phyloP scores from a whole-genome alignment of 371 early-diverging fungal genomes.

The Phascolomyces articulosus region DNA sequence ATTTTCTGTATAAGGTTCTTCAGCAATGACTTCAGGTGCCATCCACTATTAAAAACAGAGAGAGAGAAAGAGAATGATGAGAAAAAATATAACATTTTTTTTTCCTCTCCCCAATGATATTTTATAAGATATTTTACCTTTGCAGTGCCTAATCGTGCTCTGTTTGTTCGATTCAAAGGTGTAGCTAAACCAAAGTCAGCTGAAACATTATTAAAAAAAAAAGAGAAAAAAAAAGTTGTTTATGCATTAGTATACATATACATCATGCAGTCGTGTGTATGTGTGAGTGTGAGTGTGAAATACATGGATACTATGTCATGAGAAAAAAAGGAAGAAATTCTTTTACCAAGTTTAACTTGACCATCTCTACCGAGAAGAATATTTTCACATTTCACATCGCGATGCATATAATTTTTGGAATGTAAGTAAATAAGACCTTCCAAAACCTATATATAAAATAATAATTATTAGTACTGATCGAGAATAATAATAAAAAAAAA shows the following conservation, averaged over 20 bases:
- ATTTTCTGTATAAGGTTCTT: conserved; percentile 40
- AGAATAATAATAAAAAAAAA: background rate
- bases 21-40: conserved; percentile 55
- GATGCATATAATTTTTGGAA: conserved; percentile 52
- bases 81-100: too few species aligned
- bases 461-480: background rate
- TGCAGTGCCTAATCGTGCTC: conserved; percentile 44
- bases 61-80: background rate
- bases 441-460: conserved; percentile 24
- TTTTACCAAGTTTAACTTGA: conserved; percentile 48
- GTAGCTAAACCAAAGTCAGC: conserved; percentile 55
- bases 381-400: conserved; percentile 57
- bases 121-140: conserved; percentile 27
- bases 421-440: conserved; percentile 51
- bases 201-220: conserved; percentile 9
- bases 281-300: background rate
- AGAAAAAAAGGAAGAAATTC: too few species aligned
- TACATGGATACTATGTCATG: too few species aligned
- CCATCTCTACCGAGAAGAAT: conserved; percentile 44
- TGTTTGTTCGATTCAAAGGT: conserved; percentile 34
- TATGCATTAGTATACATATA: conserved; percentile 29
- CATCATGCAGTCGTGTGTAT: too few species aligned
- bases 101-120: too few species aligned
- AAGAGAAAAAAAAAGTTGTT: too few species aligned
- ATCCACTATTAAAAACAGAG: conserved; percentile 36